Evolutionary conservation across 2,329 filamentous ascomycete genomes (phyloP).

Genomic region (Xylaria sp.): DNA sequence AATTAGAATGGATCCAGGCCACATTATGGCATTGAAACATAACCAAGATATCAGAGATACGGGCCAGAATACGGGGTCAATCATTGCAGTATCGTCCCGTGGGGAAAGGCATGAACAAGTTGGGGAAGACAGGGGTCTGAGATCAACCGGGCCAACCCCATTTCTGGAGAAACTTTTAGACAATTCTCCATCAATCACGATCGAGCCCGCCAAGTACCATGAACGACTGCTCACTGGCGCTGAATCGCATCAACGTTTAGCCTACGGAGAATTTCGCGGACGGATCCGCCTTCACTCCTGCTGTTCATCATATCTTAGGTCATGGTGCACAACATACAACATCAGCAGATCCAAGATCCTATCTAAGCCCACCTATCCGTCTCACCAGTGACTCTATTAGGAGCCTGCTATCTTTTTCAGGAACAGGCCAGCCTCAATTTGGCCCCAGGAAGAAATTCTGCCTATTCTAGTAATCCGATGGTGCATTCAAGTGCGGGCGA

Average conservation of each 20-base stretch:
- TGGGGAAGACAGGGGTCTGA: slow-evolving; percentile 35
- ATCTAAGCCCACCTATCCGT: neutral
- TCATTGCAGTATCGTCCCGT: slow-evolving; percentile 13
- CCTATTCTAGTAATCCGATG: slow-evolving; percentile 4
- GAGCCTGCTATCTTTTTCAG: neutral
- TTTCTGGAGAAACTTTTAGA: slow-evolving; percentile 36
- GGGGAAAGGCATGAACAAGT: slow-evolving; percentile 29
- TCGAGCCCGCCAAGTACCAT: slow-evolving; percentile 12
- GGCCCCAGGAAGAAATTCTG: neutral
- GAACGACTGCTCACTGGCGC: neutral
- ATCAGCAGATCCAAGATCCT: slow-evolving; percentile 14
- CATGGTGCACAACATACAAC: slow-evolving; percentile 3
- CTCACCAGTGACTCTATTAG: neutral
- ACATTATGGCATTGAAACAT: slow-evolving; percentile 12
- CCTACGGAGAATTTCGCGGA: slow-evolving; percentile 35
- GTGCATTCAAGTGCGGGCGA: neutral
- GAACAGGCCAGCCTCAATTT: neutral
- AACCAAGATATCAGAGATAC: slow-evolving; percentile 17
- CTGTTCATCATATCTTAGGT: neutral
- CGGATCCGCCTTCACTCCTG: slow-evolving; percentile 20
- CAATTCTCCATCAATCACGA: slow-evolving; percentile 40
- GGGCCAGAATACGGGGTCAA: slow-evolving; percentile 6
- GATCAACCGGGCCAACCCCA: slow-evolving; percentile 36
- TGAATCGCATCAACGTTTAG: slow-evolving; percentile 28
- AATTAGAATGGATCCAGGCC: slow-evolving; percentile 5